phyloP scores from a whole-genome alignment of 2,329 filamentous ascomycete genomes.

The Achaetomium macrosporum region DNA sequence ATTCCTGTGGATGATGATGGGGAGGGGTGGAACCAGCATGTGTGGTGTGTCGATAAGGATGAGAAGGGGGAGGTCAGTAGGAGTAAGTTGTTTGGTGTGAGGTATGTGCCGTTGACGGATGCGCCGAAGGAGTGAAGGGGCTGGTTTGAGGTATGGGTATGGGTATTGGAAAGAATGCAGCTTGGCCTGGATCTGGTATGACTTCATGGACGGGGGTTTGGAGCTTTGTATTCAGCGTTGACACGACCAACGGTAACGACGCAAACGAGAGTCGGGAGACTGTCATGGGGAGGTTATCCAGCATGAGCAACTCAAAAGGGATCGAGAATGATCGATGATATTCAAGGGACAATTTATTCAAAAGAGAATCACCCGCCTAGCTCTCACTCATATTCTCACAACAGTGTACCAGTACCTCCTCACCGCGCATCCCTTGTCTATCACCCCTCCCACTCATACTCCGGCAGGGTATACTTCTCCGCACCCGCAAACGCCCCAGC shows the following conservation, averaged over 20 bases:
- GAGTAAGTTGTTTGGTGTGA: conserved; percentile 62
- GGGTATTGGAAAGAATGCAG: too few relatives aligned
- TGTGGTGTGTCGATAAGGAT: conserved; percentile 72
- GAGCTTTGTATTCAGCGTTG: too few relatives aligned
- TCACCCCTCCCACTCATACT: background rate
- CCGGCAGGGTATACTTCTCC: background rate
- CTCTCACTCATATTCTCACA: too few relatives aligned
- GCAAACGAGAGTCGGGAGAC: too few relatives aligned
- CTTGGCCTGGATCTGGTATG: too few relatives aligned
- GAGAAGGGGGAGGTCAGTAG: conserved; percentile 53
- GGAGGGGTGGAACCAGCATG: conserved; percentile 50
- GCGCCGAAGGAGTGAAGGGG: conserved; percentile 39
- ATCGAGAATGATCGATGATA: background rate
- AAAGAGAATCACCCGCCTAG: too few relatives aligned
- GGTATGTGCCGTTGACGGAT: conserved; percentile 74
- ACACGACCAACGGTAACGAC: too few relatives aligned
- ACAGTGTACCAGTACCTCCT: too few relatives aligned
- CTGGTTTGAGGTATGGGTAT: background rate
- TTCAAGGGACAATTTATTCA: too few relatives aligned
- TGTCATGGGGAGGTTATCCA: too few relatives aligned
- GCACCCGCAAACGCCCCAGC: background rate
- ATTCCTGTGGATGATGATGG: conserved; percentile 62
- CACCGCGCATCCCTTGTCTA: background rate
- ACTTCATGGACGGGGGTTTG: background rate
- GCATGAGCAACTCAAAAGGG: too few relatives aligned